Evolutionary conservation across 176 grass and related monocot species (phyloP).

Genomic region (Urochloa ruziziensis): DNA sequence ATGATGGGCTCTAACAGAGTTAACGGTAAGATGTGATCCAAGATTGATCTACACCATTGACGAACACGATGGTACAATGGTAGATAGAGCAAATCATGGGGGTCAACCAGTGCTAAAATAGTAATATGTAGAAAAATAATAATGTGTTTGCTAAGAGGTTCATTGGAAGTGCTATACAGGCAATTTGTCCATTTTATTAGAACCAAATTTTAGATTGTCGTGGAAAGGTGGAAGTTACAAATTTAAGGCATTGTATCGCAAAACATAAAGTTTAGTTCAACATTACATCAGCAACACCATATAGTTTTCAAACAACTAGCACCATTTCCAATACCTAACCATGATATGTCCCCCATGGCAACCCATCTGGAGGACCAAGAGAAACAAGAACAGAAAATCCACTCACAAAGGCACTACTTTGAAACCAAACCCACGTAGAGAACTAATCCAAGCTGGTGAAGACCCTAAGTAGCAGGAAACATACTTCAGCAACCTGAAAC

Average conservation of each 20-base stretch:
- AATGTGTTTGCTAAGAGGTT: neutral
- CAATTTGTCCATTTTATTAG: neutral
- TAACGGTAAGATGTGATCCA: neutral
- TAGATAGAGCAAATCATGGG: neutral
- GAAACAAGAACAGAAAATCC: neutral
- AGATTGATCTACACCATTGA: neutral
- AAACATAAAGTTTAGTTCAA: neutral
- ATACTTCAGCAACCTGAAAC: neutral
- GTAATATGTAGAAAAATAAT: neutral
- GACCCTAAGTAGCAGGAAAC: neutral
- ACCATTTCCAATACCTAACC: no score
- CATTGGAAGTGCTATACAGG: neutral
- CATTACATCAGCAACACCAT: neutral
- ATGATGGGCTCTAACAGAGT: no score
- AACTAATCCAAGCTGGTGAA: neutral
- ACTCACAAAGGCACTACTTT: neutral
- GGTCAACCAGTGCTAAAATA: neutral
- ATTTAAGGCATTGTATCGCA: neutral
- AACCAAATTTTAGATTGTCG: neutral
- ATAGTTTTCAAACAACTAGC: neutral
- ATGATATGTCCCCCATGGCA: neutral
- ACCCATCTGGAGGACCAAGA: neutral
- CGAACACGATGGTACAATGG: neutral
- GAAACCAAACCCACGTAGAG: neutral
- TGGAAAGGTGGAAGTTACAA: neutral